Evolutionary conservation across 208 protist species (phyloP), one percentile per base, ranked within the genome.

Genomic region (Leishmania aethiopica): DNA sequence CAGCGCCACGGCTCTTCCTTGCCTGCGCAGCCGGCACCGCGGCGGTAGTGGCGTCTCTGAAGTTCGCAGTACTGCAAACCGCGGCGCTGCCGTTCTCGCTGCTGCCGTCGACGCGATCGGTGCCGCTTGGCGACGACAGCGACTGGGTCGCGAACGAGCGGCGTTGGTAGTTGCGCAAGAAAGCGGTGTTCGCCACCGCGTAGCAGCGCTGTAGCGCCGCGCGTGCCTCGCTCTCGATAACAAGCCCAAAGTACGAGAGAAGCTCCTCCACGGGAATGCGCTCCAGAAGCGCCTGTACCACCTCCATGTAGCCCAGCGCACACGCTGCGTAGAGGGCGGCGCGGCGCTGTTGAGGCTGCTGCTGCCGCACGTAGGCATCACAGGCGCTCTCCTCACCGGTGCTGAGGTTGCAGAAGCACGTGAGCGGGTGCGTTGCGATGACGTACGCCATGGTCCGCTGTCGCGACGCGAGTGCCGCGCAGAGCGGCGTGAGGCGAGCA

Each of bases 211-310:
- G 78, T 47, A 86, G 75, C 40, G 78, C 74, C 47, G 78, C 67
- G 45, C 83, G 79, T 13, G 81, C 75, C 55, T 93, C 90, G 10
- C 78, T 76, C 60, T 86, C 84, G 19, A 90, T 83, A 22, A 80
- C 17, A 32, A 96, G 47, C 8, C 88, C 86, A 84, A 95, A 96
- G 42, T 89, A 76, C 28, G 80, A 89, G 13, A 96, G 81, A 13
- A 95, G 17, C 79, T 96, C 93, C 81, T 90, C 82, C 45, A 93
- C 77, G 3, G 86, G 82, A 35, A 94, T 91, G 37, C 92, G 92
- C 86, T 95, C 88, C 32, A 95, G 88, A 45, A 97, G 78, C 22
- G 93, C 91, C 59, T 90, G 91, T 35, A 97, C 76, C 42, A 95
- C 87, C 13, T 93, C 87, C 28, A 70, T 79, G 79, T 97, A 97